phyloP scores from a whole-genome alignment of 805 yeast species.

The Pichia insulana region DNA sequence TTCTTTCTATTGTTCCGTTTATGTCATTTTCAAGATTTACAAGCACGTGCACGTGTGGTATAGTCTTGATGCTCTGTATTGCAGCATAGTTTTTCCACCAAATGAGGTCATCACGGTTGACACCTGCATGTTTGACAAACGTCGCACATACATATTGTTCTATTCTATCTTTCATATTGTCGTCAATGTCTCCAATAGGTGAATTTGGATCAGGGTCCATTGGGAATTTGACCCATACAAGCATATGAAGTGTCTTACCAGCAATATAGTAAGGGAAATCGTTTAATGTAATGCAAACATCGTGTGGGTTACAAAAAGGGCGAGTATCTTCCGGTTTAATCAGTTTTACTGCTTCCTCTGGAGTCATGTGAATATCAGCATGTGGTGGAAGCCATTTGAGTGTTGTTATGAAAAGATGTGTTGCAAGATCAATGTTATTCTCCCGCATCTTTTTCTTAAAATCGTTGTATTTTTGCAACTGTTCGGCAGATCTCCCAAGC shows the following conservation, averaged over 20 bases:
- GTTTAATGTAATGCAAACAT: conserved; percentile 41
- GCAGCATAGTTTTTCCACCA: conserved; percentile 73
- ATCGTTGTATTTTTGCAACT: conserved; percentile 34
- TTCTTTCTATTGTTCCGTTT: neutral
- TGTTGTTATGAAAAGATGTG: conserved; percentile 39
- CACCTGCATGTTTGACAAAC: conserved; percentile 37
- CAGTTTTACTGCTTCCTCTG: conserved; percentile 10
- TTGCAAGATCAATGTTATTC: conserved; percentile 34
- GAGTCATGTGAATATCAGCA: conserved; percentile 2
- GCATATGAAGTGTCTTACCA: conserved; percentile 42
- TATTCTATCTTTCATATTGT: conserved; percentile 32
- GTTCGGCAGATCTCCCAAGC: conserved; percentile 40
- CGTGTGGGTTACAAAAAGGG: conserved; percentile 34
- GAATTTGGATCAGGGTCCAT: conserved; percentile 45
- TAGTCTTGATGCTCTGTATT: conserved; percentile 55
- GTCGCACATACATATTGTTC: conserved; percentile 39
- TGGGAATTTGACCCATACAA: conserved; percentile 58
- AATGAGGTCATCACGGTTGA: conserved; percentile 31
- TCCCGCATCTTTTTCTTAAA: conserved; percentile 36
- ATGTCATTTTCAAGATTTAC: conserved; percentile 29
- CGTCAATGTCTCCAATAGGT: conserved; percentile 42
- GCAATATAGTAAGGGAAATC: conserved; percentile 63
- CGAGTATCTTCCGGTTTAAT: conserved; percentile 27
- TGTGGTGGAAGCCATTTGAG: conserved; percentile 41
- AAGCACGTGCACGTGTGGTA: conserved; percentile 66